Base-by-base conservation (phyloP, 305 asterid species). In the Rubia peregrina region DNA sequence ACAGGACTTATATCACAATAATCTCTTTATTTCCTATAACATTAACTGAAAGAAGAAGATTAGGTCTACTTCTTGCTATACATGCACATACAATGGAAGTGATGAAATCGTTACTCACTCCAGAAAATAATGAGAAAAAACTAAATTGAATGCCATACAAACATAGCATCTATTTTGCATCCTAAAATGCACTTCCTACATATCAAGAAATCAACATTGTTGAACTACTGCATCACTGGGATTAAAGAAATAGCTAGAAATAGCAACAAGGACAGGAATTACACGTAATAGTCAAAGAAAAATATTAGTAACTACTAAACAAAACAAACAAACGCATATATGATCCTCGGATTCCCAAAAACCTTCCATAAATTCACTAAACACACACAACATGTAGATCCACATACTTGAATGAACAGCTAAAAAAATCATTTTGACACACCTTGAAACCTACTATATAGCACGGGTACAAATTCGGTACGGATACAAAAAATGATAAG, bases 151-250 rank as follows among this genome's bases (percentile, higher is more conserved):
- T 72, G 9, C 13, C 56, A 41, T n/a, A 59, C n/a, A 51, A 72
- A 33, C 6, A 43, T 19, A 59, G 30, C 69, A 49, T 62, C 12
- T 9, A 71, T 16, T 43, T 10, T 13, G 53, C 2, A 19, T 4
- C 44, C 43, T 38, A 30, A 71, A 63, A 9, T 17, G 17, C 24
- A 51, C 57, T 43, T 48, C 43, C 13, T 16, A 62, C 48, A 17
- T 9, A 61, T 30, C n/a, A 61, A 61, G 4, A 63, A 16, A 19
- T 0, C 10, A 26, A 1, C 7, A 30, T 6, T 17, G 48, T 24
- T 7, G 46, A 63, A 38, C 46, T 57, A 41, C 71, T 53, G 48
- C 36, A 64, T 65, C 57, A 19, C n/a, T 12, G 30, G 68, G 43
- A 72, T 55, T 10, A 51, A 59, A 65, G 38, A 21, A 22, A 66